Evolutionary conservation across 2,329 filamentous ascomycete species (phyloP).

Genomic region (Exophiala alcalophila): DNA sequence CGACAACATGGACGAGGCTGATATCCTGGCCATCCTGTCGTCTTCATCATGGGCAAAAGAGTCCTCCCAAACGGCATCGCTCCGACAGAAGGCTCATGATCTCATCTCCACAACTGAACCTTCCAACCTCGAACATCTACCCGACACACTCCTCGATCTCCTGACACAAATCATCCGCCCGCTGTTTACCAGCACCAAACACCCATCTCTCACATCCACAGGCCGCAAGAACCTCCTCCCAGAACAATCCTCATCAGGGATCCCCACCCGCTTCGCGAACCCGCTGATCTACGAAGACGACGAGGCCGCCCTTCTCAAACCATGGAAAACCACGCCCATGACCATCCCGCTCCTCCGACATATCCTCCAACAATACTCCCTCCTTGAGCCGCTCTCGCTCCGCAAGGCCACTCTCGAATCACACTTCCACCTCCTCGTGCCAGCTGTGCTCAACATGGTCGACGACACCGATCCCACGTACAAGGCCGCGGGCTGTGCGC

Average conservation of each 20-base stretch:
- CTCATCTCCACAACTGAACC: constrained; percentile 1
- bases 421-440: constrained; percentile 46
- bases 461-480: constrained; percentile 40
- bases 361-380: constrained; percentile 15
- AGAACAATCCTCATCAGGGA: constrained; percentile 35
- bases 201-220: constrained; percentile 42
- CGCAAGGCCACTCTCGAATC: constrained; percentile 35
- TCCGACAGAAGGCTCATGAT: constrained; percentile 3
- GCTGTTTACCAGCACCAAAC: constrained; percentile 42
- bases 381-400: constrained; percentile 2
- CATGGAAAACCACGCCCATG: constrained; percentile 27
- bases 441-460: constrained; percentile 43
- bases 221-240: constrained; percentile 46
- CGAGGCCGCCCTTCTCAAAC: constrained; percentile 14
- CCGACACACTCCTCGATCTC: constrained; percentile 26
- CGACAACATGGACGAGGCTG: neutral
- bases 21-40: neutral
- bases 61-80: neutral
- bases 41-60: too few species aligned
- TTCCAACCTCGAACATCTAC: constrained; percentile 7
- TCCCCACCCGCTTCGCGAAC: constrained; percentile 35
- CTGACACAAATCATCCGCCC: constrained; percentile 37
- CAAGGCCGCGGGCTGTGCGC: constrained; percentile 40
- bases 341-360: constrained; percentile 16
- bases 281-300: constrained; percentile 7